These are phyloP conservation scores for Penicillium sp. DNA, from an alignment of 2,329 filamentous ascomycete genomes.

Conservation along the genomic window DNA sequence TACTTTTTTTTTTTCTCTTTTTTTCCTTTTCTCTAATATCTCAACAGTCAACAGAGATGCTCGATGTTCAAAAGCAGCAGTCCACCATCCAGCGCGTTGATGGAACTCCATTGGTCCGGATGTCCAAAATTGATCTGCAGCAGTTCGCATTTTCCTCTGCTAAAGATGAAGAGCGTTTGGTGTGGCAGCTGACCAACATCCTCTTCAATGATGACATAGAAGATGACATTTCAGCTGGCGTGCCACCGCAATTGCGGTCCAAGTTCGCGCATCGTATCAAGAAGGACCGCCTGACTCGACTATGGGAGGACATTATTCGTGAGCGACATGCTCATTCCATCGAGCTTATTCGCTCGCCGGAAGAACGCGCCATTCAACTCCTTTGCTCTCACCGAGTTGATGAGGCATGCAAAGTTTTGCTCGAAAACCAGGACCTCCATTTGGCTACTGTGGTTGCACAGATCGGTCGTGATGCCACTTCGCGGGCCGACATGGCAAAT, in stretches of 20 bases:
- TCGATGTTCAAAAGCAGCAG: slow-evolving; percentile 36
- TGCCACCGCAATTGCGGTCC: slow-evolving; percentile 39
- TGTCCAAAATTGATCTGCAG: slow-evolving; percentile 34
- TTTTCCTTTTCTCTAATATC: background rate
- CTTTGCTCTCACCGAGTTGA: slow-evolving; percentile 75
- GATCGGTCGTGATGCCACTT: slow-evolving; percentile 68
- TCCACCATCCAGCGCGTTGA: slow-evolving; percentile 51
- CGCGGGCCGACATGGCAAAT: slow-evolving; percentile 70
- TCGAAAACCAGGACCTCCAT: slow-evolving; percentile 74
- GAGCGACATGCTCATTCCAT: slow-evolving; percentile 67
- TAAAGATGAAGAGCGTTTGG: slow-evolving; percentile 42
- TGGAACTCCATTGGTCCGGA: slow-evolving; percentile 57
- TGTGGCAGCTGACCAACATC: slow-evolving; percentile 84
- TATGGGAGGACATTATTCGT: slow-evolving; percentile 47
- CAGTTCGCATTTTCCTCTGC: slow-evolving; percentile 31
- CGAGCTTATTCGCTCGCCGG: slow-evolving; percentile 61
- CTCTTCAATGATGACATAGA: slow-evolving; percentile 71
- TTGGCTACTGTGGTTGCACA: slow-evolving; percentile 82
- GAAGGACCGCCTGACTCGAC: slow-evolving; percentile 46
- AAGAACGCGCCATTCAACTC: slow-evolving; percentile 80
- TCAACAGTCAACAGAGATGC: slow-evolving; percentile 27
- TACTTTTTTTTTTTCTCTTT: no score
- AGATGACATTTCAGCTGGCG: slow-evolving; percentile 44
- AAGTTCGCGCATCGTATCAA: slow-evolving; percentile 46
- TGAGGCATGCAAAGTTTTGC: slow-evolving; percentile 77